These are phyloP conservation scores for Phytophthora niederhauseri DNA, from an alignment of 352 stramenopile genomes.

Conservation along the genomic window DNA sequence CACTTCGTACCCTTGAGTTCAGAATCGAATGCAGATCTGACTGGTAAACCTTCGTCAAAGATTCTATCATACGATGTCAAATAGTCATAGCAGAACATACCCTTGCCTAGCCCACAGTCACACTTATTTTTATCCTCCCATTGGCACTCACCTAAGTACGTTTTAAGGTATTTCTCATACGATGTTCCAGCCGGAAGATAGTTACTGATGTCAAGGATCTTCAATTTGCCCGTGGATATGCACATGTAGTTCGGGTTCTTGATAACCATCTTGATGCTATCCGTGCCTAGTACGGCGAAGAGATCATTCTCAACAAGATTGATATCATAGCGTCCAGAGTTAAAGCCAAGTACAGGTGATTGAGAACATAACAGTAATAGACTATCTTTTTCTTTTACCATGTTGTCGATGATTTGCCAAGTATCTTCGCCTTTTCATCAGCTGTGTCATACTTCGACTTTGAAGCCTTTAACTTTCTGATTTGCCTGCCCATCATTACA, in stretches of 20 bases:
- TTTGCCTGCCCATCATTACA: too few species aligned
- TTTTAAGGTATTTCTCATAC: constrained; percentile 31
- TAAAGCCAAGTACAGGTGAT: not conserved
- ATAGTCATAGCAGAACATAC: constrained; percentile 29
- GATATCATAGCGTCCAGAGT: constrained; percentile 4
- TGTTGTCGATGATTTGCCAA: too few species aligned
- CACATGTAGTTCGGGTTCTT: constrained; percentile 23
- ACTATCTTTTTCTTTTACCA: too few species aligned
- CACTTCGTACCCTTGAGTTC: constrained; percentile 4
- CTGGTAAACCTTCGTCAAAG: constrained; percentile 29
- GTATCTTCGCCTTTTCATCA: too few species aligned
- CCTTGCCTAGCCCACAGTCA: constrained; percentile 9
- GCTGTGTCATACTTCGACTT: too few species aligned
- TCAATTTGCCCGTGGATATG: constrained; percentile 25
- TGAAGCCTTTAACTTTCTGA: too few species aligned
- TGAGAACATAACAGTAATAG: constrained; percentile 2
- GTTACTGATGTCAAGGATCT: constrained; percentile 41
- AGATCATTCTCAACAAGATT: constrained; percentile 15
- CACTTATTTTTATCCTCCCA: constrained; percentile 38
- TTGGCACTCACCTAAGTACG: constrained; percentile 36
- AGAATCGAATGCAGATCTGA: constrained; percentile 21
- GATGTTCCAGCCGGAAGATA: constrained; percentile 34
- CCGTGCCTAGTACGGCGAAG: constrained; percentile 12
- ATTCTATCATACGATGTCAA: constrained; percentile 33
- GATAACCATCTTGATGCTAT: constrained; percentile 22